phyloP scores from a whole-genome alignment of 2,329 filamentous ascomycete species.

The Lasiodiplodia citricola region DNA sequence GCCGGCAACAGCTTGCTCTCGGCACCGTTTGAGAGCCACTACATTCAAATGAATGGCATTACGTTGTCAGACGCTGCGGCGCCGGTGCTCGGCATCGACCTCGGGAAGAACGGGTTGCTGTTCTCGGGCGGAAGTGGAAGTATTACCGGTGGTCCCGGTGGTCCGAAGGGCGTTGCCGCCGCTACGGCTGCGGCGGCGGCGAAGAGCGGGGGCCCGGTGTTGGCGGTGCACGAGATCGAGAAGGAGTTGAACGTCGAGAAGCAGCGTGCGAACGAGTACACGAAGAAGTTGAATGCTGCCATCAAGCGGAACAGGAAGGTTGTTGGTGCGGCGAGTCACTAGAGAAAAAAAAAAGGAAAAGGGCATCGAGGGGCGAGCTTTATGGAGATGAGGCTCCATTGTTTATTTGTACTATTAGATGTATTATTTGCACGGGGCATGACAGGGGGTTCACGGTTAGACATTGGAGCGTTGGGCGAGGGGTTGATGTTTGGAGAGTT shows the following conservation, averaged over 20 bases:
- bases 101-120: conserved; percentile 33
- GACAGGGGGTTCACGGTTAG: background rate
- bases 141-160: conserved; percentile 25
- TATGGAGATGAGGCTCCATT: background rate
- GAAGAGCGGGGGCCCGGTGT: conserved; percentile 34
- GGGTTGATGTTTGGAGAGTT: background rate
- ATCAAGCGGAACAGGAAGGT: conserved; percentile 42
- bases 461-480: background rate
- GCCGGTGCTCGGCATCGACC: conserved; percentile 41
- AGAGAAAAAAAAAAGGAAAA: no score
- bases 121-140: background rate
- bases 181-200: background rate
- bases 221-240: conserved; percentile 44
- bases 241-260: conserved; percentile 41
- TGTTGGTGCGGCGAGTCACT: background rate
- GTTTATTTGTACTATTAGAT: background rate
- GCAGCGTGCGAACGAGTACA: conserved; percentile 43
- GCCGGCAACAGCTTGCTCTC: background rate
- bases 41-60: conserved; percentile 35
- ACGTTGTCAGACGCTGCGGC: conserved; percentile 41
- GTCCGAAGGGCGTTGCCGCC: background rate
- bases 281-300: conserved; percentile 42
- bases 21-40: conserved; percentile 16
- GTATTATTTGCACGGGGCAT: background rate
- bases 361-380: background rate